Base-by-base conservation (phyloP, 2,329 filamentous ascomycete species). In the Pseudogymnoascus sp. region DNA sequence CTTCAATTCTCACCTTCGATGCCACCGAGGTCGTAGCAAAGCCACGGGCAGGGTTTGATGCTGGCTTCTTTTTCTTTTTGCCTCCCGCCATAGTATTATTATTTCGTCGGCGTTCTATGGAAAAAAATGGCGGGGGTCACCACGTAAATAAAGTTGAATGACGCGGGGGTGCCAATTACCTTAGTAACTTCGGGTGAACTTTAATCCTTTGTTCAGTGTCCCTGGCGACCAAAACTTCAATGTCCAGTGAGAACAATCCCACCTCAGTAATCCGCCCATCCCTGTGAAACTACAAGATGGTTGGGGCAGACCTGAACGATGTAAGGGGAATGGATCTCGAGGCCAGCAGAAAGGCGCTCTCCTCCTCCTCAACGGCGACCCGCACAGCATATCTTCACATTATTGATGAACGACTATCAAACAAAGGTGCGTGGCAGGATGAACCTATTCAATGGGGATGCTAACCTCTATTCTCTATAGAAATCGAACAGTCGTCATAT, bases 11-110 rank as follows among this genome's bases (percentile, higher is more conserved):
- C 7, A 84, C 80, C 67, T 92, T 95, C 21, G 90, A 95, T 41
- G 91, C 90, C 62, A 95, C 82, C 1, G 92, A 97, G 10, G 90
- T 95, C 4, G 94, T 99, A 65, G 92, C 90, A 75, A 96, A 95
- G 15, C 92, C 94, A 72, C 94, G 82, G 37, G 91, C 90, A 62
- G 92, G 90, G 73, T 96, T 97, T 30, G 86, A 83, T 23, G 83
- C 82, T 60, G 88, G 81, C 81, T 96, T 97, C 79, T 96, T 96
- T 76, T 95, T 96, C 74, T 90, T 88, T 69, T 79, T 85, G 62
- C 76, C 74, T 41, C 77, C 79, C 61, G 88, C 86, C 45, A 52
- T 52, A 52, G 45, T 52, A 30, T 52, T 52, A 52, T 52, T 30
- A 52, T 52, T 28, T 52, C 30, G 45, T 52, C 23, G 45, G 45